phyloP scores from a whole-genome alignment of 768 basidiomycete genomes.

The Boletus bicolor region DNA sequence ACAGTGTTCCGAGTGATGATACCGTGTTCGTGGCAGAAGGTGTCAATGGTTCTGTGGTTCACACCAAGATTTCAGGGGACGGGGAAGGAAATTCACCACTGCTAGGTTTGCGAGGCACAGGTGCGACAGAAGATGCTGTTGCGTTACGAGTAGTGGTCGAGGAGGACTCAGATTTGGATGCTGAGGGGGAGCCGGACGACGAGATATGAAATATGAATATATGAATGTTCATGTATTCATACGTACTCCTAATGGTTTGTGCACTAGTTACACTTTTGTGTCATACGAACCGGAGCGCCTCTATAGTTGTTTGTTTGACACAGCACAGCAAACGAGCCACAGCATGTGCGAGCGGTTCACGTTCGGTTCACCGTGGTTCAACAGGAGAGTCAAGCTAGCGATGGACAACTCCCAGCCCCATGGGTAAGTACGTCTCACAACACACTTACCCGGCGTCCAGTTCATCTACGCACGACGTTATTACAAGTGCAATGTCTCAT shows the following conservation, averaged over 20 bases:
- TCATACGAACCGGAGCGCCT: constrained; percentile 24
- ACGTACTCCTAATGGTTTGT: constrained; percentile 23
- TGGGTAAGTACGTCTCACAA: constrained; percentile 29
- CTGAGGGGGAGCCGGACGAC: constrained; percentile 43
- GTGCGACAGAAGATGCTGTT: constrained; percentile 4
- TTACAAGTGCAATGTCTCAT: constrained; percentile 12
- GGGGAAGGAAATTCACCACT: constrained; percentile 11
- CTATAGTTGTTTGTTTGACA: constrained; percentile 23
- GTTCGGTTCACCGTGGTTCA: constrained; percentile 37
- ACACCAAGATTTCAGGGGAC: constrained; percentile 25
- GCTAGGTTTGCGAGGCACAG: not conserved
- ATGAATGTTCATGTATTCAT: constrained; percentile 17
- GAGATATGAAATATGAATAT: constrained; percentile 43
- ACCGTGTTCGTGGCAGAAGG: constrained; percentile 44
- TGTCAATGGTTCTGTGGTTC: constrained; percentile 26
- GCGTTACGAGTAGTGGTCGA: constrained; percentile 11
- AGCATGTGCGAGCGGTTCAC: constrained; percentile 34
- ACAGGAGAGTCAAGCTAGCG: constrained; percentile 15
- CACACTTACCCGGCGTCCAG: not conserved
- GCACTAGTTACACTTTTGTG: constrained; percentile 9
- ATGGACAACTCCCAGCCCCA: constrained; percentile 36
- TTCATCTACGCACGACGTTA: not conserved
- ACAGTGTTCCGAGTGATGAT: constrained; percentile 58
- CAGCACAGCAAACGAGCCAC: constrained; percentile 33
- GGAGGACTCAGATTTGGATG: constrained; percentile 38